Base-by-base conservation (phyloP, 306 rosid genomes). In the cucumber (Cucumis sativus) region DNA sequence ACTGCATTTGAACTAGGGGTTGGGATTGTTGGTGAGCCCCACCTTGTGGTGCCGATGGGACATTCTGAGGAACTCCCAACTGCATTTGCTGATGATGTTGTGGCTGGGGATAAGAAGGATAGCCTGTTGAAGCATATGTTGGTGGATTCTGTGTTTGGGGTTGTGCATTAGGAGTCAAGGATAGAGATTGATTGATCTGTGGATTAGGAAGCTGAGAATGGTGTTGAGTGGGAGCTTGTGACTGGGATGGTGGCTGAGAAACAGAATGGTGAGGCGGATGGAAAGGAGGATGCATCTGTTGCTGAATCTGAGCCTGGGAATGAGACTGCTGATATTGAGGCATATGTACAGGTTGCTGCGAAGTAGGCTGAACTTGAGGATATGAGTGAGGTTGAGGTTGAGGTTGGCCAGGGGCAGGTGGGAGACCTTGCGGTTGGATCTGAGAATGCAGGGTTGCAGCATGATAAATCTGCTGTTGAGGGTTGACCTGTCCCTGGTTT, bases 241-340 rank as follows among this genome's bases (percentile, higher is more conserved):
- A 81, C 69, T 82, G 84, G 55, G 89, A 75, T 45, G 84, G 92
- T 76, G 83, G 28, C 70, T 88, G 98, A 83, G 86, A 79, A 79
- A 67, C 90, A 75, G 84, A 85, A 78, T 86, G 90, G n/a, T 88
- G 83, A 35, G 86, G 93, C 45, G 88, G 81, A 79, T 74, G 88
- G 47, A 88, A 84, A 67, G 88, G 86, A 80, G 83, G 80, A 84
- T 89, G 90, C 68, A 59, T 80, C 59, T 89, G 90, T 85, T 88
- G 98, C 77, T 91, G 96, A 81, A 79, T 64, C 67, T 87, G 97
- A 49, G 83, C 83, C 43, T 86, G 91, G 14, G 86, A 81, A 80
- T 71, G 90, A 74, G 91, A 83, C 84, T 91, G 97, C 91, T 85
- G 95, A 86, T 94, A 87, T 10, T 86, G 91, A 78, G 89, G 87